A percentile compares a stretch with the other conserved stretches of the same genome.
phyloP scores from a whole-genome alignment of 768 basidiomycete species.

The Hypsizygus marmoreus region DNA sequence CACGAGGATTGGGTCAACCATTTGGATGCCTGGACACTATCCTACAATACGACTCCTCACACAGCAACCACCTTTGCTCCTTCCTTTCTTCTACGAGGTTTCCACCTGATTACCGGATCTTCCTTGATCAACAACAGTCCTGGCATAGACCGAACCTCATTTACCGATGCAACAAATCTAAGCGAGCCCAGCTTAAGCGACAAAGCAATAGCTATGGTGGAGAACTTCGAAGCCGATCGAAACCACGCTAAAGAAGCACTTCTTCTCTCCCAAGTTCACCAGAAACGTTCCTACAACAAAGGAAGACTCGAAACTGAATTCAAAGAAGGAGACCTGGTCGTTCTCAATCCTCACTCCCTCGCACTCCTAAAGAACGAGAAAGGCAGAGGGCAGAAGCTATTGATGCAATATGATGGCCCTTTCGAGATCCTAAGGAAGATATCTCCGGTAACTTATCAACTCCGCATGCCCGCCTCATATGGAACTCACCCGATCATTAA shows the following conservation, averaged over 20 bases:
- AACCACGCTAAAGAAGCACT: not conserved
- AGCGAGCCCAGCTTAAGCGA: too few relatives aligned
- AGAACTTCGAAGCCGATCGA: not conserved
- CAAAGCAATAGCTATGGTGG: not conserved
- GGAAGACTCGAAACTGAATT: not conserved
- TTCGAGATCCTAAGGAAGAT: conserved; percentile 30
- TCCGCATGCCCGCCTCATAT: conserved; percentile 29
- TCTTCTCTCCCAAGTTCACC: not conserved
- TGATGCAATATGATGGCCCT: conserved; percentile 30
- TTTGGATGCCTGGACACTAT: conserved; percentile 21
- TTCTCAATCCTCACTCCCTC: conserved; percentile 21
- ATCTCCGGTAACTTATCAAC: conserved; percentile 26
- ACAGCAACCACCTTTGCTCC: conserved; percentile 27
- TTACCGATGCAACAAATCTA: too few relatives aligned
- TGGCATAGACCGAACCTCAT: too few relatives aligned
- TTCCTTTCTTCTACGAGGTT: conserved; percentile 28
- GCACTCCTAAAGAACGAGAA: conserved; percentile 20
- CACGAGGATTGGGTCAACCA: conserved; percentile 25
- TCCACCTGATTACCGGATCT: conserved; percentile 19
- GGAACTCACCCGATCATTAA: conserved; percentile 33
- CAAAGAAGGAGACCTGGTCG: not conserved
- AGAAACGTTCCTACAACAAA: not conserved
- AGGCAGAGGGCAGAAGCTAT: conserved; percentile 29
- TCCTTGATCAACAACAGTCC: too few relatives aligned
- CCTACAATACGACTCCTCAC: conserved; percentile 32